Evolutionary conservation across 306 rosid genomes (phyloP).

Genomic region (Elaeagnus macrophylla): DNA sequence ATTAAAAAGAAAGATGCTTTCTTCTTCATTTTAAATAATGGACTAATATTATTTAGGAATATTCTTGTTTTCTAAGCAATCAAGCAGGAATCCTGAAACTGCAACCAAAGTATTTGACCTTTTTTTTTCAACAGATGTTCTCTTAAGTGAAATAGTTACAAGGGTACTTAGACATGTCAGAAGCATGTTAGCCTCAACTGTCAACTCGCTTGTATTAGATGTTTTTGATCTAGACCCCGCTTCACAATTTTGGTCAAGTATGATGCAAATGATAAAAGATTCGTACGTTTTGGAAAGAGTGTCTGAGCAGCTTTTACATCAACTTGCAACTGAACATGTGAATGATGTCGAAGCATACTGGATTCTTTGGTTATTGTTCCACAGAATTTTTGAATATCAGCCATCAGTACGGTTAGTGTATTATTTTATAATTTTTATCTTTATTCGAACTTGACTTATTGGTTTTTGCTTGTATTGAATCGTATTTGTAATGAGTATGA

Average conservation of each 20-base stretch:
- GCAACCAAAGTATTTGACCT: constrained; percentile 15
- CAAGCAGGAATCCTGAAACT: constrained; percentile 8
- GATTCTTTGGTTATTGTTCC: constrained; percentile 78
- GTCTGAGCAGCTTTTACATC: constrained; percentile 71
- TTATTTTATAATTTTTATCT: neutral
- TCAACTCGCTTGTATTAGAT: constrained; percentile 26
- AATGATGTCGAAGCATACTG: constrained; percentile 79
- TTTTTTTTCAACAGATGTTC: constrained; percentile 48
- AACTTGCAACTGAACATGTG: constrained; percentile 45
- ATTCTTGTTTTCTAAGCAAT: constrained; percentile 4
- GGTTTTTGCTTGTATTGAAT: too few species aligned
- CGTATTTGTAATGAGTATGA: too few species aligned
- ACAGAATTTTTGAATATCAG: constrained; percentile 35
- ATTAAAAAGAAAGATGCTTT: neutral
- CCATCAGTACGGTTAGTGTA: constrained; percentile 62
- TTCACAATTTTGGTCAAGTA: constrained; percentile 61
- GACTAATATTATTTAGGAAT: neutral
- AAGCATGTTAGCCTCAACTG: constrained; percentile 35
- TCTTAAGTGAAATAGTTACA: constrained; percentile 49
- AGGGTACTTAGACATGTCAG: constrained; percentile 45
- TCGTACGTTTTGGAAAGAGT: constrained; percentile 64
- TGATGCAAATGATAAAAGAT: constrained; percentile 65
- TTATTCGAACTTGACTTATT: neutral
- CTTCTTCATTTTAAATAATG: neutral
- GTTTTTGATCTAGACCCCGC: constrained; percentile 39